phyloP scores from a whole-genome alignment of 202 grass and related monocot species.

The Digitaria exilis region DNA sequence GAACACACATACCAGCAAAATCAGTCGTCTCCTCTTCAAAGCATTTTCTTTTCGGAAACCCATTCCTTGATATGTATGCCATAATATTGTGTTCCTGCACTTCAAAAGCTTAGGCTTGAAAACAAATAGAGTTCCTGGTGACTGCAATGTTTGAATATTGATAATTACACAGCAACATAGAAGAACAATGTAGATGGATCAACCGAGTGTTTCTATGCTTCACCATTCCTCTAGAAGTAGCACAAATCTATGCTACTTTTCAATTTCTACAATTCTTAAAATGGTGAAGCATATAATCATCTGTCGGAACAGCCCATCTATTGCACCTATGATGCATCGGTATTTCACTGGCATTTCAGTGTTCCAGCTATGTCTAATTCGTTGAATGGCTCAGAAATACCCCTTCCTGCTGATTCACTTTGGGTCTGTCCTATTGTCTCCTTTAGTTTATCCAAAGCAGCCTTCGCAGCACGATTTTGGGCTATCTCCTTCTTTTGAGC shows the following conservation, averaged over 20 bases:
- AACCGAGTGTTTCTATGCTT: too few species aligned
- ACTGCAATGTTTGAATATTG: neutral
- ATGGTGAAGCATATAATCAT: constrained; percentile 20
- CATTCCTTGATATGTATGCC: too few species aligned
- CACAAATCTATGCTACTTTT: neutral
- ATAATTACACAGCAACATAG: neutral
- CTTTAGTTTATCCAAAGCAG: constrained; percentile 57
- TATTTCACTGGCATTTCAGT: neutral
- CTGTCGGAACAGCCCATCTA: neutral
- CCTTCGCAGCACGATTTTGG: constrained; percentile 68
- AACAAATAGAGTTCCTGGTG: neutral
- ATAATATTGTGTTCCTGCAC: neutral
- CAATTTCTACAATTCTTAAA: neutral
- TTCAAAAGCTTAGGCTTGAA: neutral
- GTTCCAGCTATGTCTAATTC: constrained; percentile 6
- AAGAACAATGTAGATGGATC: too few species aligned
- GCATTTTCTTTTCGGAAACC: too few species aligned
- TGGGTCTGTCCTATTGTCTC: constrained; percentile 13
- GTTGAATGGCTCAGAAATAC: constrained; percentile 25
- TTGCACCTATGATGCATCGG: neutral
- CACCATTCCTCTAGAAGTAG: neutral
- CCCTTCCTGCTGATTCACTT: neutral
- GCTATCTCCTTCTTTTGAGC: constrained; percentile 68
- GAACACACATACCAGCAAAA: too few species aligned
- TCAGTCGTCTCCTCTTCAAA: too few species aligned